Conservation (phyloP, 2,329 filamentous ascomycete genomes). For the Trichoderma brevicompactum region DNA sequence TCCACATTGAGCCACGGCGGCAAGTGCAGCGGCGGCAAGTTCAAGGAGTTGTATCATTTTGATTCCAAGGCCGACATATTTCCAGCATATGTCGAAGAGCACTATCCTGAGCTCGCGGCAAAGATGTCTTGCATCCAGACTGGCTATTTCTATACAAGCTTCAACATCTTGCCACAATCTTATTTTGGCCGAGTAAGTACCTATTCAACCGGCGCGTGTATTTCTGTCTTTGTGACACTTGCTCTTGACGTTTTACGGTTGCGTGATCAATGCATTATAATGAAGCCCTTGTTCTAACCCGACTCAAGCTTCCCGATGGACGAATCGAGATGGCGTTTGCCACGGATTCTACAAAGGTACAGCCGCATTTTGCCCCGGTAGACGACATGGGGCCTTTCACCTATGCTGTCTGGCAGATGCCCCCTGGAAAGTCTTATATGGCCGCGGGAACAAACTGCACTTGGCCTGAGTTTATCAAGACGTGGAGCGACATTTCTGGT, state of each 20-base stretch:
- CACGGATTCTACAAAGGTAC: slow-evolving; percentile 43
- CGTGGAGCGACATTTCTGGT: slow-evolving; percentile 47
- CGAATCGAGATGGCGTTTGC: slow-evolving; percentile 54
- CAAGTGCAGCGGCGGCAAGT: slow-evolving; percentile 51
- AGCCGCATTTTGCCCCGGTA: slow-evolving; percentile 54
- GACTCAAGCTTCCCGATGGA: slow-evolving; percentile 44
- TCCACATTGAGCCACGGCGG: slow-evolving; percentile 56
- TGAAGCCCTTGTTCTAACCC: background rate
- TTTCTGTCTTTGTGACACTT: background rate
- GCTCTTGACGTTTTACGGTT: background rate
- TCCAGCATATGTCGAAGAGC: slow-evolving; percentile 49
- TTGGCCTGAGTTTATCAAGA: slow-evolving; percentile 51
- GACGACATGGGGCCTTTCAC: slow-evolving; percentile 53
- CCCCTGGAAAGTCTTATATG: slow-evolving; percentile 54
- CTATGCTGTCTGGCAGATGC: slow-evolving; percentile 55
- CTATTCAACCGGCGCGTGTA: background rate
- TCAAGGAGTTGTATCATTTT: slow-evolving; percentile 57
- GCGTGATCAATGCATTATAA: background rate
- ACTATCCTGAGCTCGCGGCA: slow-evolving; percentile 48
- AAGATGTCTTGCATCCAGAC: slow-evolving; percentile 59
- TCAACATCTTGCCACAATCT: slow-evolving; percentile 50
- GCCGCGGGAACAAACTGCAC: slow-evolving; percentile 51
- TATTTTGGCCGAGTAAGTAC: slow-evolving; percentile 54
- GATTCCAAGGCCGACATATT: slow-evolving; percentile 59
- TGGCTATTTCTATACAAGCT: slow-evolving; percentile 54